Base-by-base conservation (phyloP, 2,329 filamentous ascomycete genomes). In the Trichophyton schoenleinii region DNA sequence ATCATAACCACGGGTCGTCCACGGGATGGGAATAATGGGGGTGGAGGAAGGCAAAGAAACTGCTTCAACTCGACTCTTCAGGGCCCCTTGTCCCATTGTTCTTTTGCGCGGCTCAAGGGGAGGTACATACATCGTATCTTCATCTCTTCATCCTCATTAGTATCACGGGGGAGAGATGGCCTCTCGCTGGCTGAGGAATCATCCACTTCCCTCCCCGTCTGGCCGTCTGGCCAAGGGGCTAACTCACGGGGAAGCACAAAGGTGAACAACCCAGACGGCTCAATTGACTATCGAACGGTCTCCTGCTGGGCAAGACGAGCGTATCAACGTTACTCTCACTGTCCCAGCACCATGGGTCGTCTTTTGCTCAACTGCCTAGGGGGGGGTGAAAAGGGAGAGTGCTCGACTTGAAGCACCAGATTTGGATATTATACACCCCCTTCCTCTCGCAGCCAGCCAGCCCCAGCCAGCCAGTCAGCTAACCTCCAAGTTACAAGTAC, bases 381-480 rank as follows among this genome's bases (percentile, higher is more conserved):
- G 31, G n/a, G 28, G 15, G 9, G 18, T 18, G 18, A 18, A 7
- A 18, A n/a, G 44, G 44, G 20, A 22, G 5, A 18, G 2, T 48
- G 44, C 58, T 52, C 41, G 36, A 60, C n/a, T 42, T 52, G 38
- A 52, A 22, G 44, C 46, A 52, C 44, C 28, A 52, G 34, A 59
- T 36, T 22, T 52, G 49, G 58, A 22, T 46, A 60, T 52, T 60
- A 38, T 52, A 18, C 41, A 44, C 11, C 25, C 44, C 44, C 13
- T 36, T 11, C 7, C 3, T 11, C 34, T 36, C 34, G 7, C 34
- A 38, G 9, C 34, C 11, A 9, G 34, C 34, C 34, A 36, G 34
- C 34, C 9, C 34, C 9, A 36, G 34, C 9, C 34, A 36, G 34
- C 34, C 9, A 31, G 28, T 31, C 25, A 42, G 58, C n/a, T 5